Base-by-base conservation (phyloP, 208 protist species). In the Leptomonas pyrrhocoris region DNA sequence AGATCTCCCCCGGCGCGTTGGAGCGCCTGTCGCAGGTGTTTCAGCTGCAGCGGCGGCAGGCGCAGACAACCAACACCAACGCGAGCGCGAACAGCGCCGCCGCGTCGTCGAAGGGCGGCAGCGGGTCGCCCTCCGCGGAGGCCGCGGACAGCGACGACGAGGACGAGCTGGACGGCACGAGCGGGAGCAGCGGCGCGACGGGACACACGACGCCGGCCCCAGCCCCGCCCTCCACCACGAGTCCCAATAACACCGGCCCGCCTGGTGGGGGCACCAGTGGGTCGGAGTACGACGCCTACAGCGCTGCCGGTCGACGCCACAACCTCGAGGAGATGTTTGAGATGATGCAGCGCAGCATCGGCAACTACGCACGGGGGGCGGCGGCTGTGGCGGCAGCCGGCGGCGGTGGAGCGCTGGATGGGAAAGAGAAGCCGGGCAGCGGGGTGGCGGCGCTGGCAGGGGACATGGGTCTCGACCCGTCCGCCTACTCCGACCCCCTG, bases 281-380 rank as follows among this genome's bases (percentile, higher is more conserved):
- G 4, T 36, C 43, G 27, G 58, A 67, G 27, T 23, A 43, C 49
- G 58, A 72, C 34, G 27, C 55, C 43, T 59, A 51, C 43, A 66
- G 58, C 16, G 53, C 58, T 1, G 68, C 69, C 11, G 43, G 53
- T 15, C 49, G 59, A 18, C 59, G 69, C 2, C 55, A 67, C 49
- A 76, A 73, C 43, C n/a, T 66, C 18, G 69, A 76, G 50, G 75
- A 81, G 50, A 69, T 81, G 59, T 73, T 76, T 19, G 75, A 72
- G 48, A 57, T 76, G 69, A 70, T 81, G 69, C 75, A 81, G 43
- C 75, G 71, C 21, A 76, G 62, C 31, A 68, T 69, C 30, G 61
- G 61, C 34, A 70, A 58, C 55, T 69, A 58, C 56, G 71, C 48
- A 0, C 62, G 71, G 7, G 43, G 60, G 2, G 55, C 27, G 2